Conservation (phyloP, 2,329 filamentous ascomycete genomes). For the Colletotrichum spaethianum region DNA sequence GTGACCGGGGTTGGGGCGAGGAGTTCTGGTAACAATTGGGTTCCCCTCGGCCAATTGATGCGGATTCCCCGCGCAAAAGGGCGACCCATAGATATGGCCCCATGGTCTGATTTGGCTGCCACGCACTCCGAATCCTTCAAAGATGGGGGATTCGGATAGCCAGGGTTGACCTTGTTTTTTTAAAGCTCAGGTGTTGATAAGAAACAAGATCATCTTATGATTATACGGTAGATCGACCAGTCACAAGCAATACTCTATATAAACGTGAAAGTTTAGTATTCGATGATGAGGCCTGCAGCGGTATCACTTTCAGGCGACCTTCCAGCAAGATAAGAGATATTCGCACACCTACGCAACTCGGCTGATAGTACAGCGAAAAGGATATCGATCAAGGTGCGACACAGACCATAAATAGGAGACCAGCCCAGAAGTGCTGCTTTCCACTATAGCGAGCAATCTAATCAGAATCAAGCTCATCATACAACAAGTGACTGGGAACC, state of each 20-base stretch:
- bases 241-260: background rate
- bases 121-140: background rate
- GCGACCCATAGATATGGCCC: conserved; percentile 13
- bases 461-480: background rate
- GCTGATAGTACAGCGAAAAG: background rate
- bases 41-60: conserved; percentile 25
- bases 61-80: conserved; percentile 23
- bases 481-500: background rate
- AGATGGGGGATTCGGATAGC: background rate
- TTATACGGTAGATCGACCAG: background rate
- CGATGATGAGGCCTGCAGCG: background rate
- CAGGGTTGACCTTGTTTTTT: background rate
- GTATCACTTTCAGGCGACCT: background rate
- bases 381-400: background rate
- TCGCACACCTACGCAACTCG: background rate
- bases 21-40: background rate
- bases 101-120: background rate
- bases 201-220: background rate
- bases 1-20: background rate
- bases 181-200: conserved; percentile 10
- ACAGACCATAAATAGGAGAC: too few species aligned
- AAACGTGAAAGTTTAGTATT: background rate
- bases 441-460: background rate
- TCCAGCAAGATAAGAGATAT: background rate
- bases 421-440: too few species aligned